Percentiles rank a stretch among this genome's conserved stretches.
Evolutionary conservation across 1,284 basidiomycete genomes (phyloP).

Genomic region (Apiotrichum akiyoshidainum): DNA sequence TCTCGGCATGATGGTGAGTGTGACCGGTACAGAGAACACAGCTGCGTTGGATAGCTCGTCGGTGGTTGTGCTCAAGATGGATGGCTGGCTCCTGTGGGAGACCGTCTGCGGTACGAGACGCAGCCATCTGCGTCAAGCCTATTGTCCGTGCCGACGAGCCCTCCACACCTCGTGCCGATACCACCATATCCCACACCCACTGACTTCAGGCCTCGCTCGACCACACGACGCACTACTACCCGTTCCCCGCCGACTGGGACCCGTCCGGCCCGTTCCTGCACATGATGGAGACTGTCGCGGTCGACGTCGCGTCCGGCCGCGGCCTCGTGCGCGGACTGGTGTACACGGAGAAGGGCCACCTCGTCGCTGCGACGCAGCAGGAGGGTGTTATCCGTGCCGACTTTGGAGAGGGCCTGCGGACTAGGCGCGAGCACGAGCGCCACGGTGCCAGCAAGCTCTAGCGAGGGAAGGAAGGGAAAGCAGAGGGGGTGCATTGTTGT

Average conservation of each 20-base stretch:
- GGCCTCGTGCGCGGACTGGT: slow-evolving; percentile 72
- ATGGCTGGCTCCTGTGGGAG: too few relatives aligned
- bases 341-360: slow-evolving; percentile 65
- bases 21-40: too few relatives aligned
- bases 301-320: slow-evolving; percentile 62
- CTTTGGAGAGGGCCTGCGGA: slow-evolving; percentile 11
- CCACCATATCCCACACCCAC: too few relatives aligned
- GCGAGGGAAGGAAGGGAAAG: too few relatives aligned
- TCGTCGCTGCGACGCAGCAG: slow-evolving; percentile 75
- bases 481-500: too few relatives aligned
- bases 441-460: slow-evolving; percentile 34
- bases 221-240: slow-evolving; percentile 79
- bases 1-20: slow-evolving; percentile 60
- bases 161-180: too few relatives aligned
- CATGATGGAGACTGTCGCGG: slow-evolving; percentile 66
- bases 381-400: slow-evolving; percentile 63
- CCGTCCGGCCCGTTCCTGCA: slow-evolving; percentile 77
- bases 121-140: too few relatives aligned
- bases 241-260: slow-evolving; percentile 67
- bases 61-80: too few relatives aligned
- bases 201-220: slow-evolving; percentile 68
- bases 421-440: slow-evolving; percentile 21
- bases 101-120: too few relatives aligned
- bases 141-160: too few relatives aligned
- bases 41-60: too few relatives aligned